Percentiles rank a stretch among this genome's conserved stretches.
Conservation (phyloP, 148 eudicot species). For the Spergularia bocconei region DNA sequence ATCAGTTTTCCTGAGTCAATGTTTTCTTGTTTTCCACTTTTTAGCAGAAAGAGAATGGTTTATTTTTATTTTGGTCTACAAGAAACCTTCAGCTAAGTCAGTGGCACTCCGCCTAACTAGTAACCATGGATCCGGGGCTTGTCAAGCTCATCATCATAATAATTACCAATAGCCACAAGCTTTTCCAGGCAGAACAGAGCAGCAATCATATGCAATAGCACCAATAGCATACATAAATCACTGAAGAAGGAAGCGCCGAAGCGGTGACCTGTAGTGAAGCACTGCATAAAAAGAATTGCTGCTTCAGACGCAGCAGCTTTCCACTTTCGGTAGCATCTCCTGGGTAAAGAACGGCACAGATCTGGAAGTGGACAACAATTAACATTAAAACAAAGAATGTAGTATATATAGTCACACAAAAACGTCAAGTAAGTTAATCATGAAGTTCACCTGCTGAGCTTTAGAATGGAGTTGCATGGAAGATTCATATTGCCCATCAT, state of each 20-base stretch:
- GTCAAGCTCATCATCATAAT: not conserved
- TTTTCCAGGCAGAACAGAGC: not conserved
- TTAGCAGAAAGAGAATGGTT: too few species aligned
- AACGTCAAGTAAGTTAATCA: not conserved
- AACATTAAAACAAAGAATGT: slow-evolving; percentile 7
- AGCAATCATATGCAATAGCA: not conserved
- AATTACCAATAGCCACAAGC: not conserved
- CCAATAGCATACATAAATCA: not conserved
- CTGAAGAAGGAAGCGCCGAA: slow-evolving; percentile 6
- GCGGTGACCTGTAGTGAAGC: slow-evolving; percentile 91
- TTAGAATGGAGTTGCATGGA: slow-evolving; percentile 83
- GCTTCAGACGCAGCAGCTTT: slow-evolving; percentile 88
- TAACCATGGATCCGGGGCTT: slow-evolving; percentile 1
- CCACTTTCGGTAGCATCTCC: slow-evolving; percentile 97
- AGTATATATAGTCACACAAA: not conserved
- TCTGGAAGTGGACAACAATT: slow-evolving; percentile 45
- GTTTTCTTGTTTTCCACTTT: not conserved
- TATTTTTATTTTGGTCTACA: too few species aligned
- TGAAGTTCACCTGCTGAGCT: slow-evolving; percentile 73
- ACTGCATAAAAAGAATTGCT: slow-evolving; percentile 94
- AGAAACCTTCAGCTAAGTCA: too few species aligned
- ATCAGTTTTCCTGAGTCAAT: not conserved
- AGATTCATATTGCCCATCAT: slow-evolving; percentile 91
- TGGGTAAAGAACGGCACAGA: slow-evolving; percentile 94
- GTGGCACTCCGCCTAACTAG: not conserved